Conservation (phyloP, 768 basidiomycete genomes). For the Boletus reticuloceps region DNA sequence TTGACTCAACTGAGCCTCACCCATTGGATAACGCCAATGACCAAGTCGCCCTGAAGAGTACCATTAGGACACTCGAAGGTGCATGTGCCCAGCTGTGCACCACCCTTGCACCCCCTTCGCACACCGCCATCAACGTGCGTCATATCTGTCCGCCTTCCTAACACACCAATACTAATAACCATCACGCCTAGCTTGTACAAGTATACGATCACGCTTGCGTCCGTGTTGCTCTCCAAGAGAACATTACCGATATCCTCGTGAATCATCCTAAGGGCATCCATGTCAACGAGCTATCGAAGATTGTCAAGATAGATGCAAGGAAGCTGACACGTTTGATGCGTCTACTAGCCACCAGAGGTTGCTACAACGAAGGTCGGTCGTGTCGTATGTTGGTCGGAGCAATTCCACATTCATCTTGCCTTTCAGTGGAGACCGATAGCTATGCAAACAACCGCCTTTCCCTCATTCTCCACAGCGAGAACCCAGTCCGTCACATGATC, state of each 20-base stretch:
- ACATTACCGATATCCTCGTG: constrained; percentile 28
- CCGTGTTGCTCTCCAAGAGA: constrained; percentile 26
- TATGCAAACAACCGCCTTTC: constrained; percentile 38
- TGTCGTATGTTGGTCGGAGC: not conserved
- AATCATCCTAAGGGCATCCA: constrained; percentile 31
- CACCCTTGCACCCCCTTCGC: constrained; percentile 34
- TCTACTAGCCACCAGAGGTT: constrained; percentile 28
- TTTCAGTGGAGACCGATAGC: constrained; percentile 27
- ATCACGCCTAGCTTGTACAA: constrained; percentile 22
- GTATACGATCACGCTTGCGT: constrained; percentile 29
- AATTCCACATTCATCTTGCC: not conserved
- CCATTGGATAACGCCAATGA: constrained; percentile 34
- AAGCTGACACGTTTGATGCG: constrained; percentile 33
- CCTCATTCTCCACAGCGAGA: constrained; percentile 23
- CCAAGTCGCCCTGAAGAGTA: constrained; percentile 19
- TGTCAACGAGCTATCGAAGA: constrained; percentile 26
- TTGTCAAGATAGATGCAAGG: constrained; percentile 16
- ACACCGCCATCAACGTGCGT: constrained; percentile 33
- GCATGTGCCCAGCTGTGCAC: constrained; percentile 36
- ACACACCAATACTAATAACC: not conserved
- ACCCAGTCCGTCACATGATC: constrained; percentile 22
- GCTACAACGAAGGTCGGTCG: constrained; percentile 32
- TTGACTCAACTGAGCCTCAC: constrained; percentile 34
- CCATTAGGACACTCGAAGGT: constrained; percentile 32
- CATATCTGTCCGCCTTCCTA: not conserved